Conservation (phyloP, 192 early-diverging fungal genomes). For the Bifiguratus adelaidae region DNA sequence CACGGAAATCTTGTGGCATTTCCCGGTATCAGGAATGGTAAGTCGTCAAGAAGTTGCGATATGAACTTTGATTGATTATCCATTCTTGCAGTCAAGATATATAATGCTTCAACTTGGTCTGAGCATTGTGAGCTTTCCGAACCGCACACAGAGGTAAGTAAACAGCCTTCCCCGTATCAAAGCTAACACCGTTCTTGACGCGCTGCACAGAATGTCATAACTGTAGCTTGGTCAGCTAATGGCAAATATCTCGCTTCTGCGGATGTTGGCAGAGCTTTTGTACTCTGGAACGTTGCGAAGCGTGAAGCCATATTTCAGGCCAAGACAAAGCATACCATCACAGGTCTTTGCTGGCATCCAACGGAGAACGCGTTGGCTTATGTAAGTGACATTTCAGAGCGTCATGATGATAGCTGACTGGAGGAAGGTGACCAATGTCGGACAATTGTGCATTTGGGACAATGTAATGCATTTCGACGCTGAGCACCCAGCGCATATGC, state of each 20-base stretch:
- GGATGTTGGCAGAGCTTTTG: slow-evolving; percentile 24
- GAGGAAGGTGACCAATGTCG: too few species aligned
- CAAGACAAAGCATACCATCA: slow-evolving; percentile 21
- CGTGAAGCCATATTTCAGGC: slow-evolving; percentile 28
- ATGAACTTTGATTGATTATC: background rate
- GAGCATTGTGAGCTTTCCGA: slow-evolving; percentile 9
- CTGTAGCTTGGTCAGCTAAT: slow-evolving; percentile 51
- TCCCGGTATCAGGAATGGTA: slow-evolving; percentile 31
- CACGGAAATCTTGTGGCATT: slow-evolving; percentile 44
- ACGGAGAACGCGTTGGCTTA: slow-evolving; percentile 46
- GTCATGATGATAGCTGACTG: too few species aligned
- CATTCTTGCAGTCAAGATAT: background rate
- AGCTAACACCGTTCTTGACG: background rate
- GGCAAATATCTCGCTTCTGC: slow-evolving; percentile 50
- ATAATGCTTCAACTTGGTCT: slow-evolving; percentile 12
- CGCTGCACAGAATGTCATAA: slow-evolving; percentile 17
- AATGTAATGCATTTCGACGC: too few species aligned
- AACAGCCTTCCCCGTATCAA: background rate
- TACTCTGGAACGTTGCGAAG: slow-evolving; percentile 54
- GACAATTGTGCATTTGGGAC: too few species aligned
- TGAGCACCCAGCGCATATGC: too few species aligned
- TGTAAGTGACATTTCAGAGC: slow-evolving; percentile 17
- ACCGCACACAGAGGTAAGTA: slow-evolving; percentile 13
- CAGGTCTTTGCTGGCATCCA: slow-evolving; percentile 56
- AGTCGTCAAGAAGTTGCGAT: slow-evolving; percentile 15